Conservation (phyloP, 768 basidiomycete species). For the Tulasnella calospora region DNA sequence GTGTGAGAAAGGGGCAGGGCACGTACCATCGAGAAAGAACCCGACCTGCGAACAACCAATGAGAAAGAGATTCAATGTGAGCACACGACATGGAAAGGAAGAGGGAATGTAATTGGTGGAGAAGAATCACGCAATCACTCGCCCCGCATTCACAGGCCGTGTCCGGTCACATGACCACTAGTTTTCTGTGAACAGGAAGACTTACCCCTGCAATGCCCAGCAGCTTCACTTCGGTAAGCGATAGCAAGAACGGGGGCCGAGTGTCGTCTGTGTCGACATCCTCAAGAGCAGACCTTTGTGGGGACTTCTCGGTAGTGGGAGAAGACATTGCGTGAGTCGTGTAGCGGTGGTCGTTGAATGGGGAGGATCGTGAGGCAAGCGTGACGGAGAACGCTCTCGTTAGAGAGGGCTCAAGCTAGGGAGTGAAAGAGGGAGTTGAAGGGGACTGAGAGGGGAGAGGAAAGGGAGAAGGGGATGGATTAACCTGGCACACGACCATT, state of each 20-base stretch:
- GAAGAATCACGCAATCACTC: too few relatives aligned
- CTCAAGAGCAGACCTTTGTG: conserved; percentile 24
- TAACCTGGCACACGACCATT: not conserved
- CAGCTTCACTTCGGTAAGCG: conserved; percentile 52
- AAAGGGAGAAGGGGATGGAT: not conserved
- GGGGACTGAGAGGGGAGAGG: not conserved
- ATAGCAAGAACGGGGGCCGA: conserved; percentile 42
- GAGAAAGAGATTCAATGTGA: not conserved
- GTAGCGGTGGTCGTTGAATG: not conserved
- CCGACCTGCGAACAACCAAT: conserved; percentile 45
- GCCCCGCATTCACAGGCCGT: too few relatives aligned
- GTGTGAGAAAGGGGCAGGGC: conserved; percentile 1
- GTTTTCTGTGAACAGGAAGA: conserved; percentile 17
- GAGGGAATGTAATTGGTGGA: not conserved
- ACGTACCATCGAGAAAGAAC: conserved; percentile 64
- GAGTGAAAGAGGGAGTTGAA: not conserved
- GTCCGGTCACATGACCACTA: not conserved
- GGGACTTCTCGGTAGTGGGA: not conserved
- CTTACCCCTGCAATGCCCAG: conserved; percentile 58
- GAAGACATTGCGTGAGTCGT: not conserved
- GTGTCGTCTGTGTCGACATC: conserved; percentile 38
- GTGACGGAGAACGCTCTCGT: not conserved
- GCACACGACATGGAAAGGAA: not conserved
- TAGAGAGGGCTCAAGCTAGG: not conserved
- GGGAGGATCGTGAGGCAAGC: not conserved